A percentile compares a stretch with the other conserved stretches of the same genome.
Conservation (phyloP, 441 rosid species). For the Syzygium malaccense region DNA sequence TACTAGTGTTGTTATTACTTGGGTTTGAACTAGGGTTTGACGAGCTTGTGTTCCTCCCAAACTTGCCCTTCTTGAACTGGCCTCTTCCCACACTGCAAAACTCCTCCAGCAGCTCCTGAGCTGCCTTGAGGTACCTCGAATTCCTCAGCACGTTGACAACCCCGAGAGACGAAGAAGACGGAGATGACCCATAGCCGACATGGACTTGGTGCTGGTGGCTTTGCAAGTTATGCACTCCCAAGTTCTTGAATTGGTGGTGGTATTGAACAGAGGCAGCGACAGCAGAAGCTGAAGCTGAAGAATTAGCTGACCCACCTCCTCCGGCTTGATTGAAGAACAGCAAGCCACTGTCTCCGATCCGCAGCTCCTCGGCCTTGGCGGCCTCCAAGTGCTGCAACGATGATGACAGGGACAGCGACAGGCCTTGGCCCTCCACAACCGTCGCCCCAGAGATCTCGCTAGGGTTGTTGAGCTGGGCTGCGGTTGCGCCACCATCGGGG, state of each 20-base stretch:
- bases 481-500: constrained; percentile 21
- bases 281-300: constrained; percentile 17
- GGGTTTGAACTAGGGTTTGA: constrained; percentile 45
- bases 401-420: constrained; percentile 74
- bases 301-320: constrained; percentile 14
- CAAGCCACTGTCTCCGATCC: constrained; percentile 45
- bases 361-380: constrained; percentile 73
- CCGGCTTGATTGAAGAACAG: constrained; percentile 30
- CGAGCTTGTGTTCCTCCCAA: constrained; percentile 25
- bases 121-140: constrained; percentile 65
- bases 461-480: constrained; percentile 1
- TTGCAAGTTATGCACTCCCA: constrained; percentile 16
- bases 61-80: constrained; percentile 55
- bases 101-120: constrained; percentile 83
- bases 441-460: constrained; percentile 39
- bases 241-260: constrained; percentile 39
- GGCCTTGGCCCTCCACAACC: constrained; percentile 75
- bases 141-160: constrained; percentile 50
- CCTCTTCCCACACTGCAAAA: constrained; percentile 88
- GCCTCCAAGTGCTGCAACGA: constrained; percentile 72
- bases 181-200: constrained; percentile 26
- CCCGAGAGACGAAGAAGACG: constrained; percentile 31
- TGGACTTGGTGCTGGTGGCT: constrained; percentile 30
- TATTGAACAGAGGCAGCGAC: neutral
- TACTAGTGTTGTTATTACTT: neutral